Conservation (phyloP, 2,329 filamentous ascomycete genomes). For the Kalaharituber pfeilii region DNA sequence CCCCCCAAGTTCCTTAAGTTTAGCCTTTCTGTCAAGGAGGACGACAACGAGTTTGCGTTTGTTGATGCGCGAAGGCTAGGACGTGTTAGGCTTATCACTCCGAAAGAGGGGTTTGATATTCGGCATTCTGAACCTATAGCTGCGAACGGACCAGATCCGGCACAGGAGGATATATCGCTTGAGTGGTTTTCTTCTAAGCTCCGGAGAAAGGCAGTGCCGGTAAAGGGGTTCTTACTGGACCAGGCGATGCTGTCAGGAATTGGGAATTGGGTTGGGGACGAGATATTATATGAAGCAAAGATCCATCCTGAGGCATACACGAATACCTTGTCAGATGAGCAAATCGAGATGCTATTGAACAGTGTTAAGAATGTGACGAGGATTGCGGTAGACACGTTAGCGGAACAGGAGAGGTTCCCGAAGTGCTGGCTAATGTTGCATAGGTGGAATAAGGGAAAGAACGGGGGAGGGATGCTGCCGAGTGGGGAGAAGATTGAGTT, state of each 20-base stretch:
- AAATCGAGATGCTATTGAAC: constrained; percentile 54
- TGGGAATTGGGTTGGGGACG: constrained; percentile 95
- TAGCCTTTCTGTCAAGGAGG: constrained; percentile 45
- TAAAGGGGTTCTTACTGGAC: constrained; percentile 78
- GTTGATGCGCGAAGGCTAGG: constrained; percentile 66
- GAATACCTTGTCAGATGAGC: constrained; percentile 55
- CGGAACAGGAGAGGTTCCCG: constrained; percentile 70
- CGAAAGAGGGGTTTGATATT: constrained; percentile 51
- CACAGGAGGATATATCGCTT: constrained; percentile 64
- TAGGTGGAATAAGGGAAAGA: constrained; percentile 75
- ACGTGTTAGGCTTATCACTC: constrained; percentile 67
- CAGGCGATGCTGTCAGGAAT: constrained; percentile 81
- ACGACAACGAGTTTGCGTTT: constrained; percentile 51
- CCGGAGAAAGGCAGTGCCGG: constrained; percentile 58
- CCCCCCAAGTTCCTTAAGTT: constrained; percentile 88
- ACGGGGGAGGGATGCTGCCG: constrained; percentile 45
- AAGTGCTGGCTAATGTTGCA: constrained; percentile 75
- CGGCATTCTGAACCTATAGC: constrained; percentile 59
- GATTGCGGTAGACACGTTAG: constrained; percentile 58
- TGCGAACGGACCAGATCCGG: constrained; percentile 86
- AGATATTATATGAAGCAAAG: constrained; percentile 74
- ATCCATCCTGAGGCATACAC: constrained; percentile 89
- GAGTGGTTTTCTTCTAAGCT: constrained; percentile 58
- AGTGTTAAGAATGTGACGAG: constrained; percentile 64
- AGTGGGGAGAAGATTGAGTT: constrained; percentile 74